phyloP scores from a whole-genome alignment of 2,329 filamentous ascomycete species.

The Leptoxyphium fumago region DNA sequence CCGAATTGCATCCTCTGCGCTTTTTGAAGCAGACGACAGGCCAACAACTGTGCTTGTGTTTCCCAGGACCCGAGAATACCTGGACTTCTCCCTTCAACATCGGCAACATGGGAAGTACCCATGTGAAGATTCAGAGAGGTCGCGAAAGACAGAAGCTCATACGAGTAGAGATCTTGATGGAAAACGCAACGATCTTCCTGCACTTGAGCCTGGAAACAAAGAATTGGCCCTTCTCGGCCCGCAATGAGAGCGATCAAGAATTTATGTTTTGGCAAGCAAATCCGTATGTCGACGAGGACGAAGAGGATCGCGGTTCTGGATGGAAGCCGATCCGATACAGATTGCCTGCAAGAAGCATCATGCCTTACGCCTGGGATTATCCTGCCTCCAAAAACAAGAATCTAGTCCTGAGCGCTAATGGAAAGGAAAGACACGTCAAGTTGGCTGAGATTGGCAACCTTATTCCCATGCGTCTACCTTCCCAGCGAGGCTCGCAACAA shows the following conservation, averaged over 20 bases:
- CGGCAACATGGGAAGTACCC: constrained; percentile 78
- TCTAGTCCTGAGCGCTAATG: constrained; percentile 64
- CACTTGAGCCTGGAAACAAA: constrained; percentile 82
- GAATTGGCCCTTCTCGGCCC: constrained; percentile 97
- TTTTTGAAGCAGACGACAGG: constrained; percentile 71
- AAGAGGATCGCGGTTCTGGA: constrained; percentile 63
- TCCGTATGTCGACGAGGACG: constrained; percentile 84
- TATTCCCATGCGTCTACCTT: constrained; percentile 78
- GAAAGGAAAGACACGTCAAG: constrained; percentile 80
- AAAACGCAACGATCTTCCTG: constrained; percentile 84
- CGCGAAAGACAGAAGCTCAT: constrained; percentile 81
- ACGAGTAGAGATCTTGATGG: constrained; percentile 78
- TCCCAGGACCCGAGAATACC: constrained; percentile 85
- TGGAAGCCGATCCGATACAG: constrained; percentile 91
- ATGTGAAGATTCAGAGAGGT: constrained; percentile 84
- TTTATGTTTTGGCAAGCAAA: constrained; percentile 95
- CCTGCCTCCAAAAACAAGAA: constrained; percentile 95
- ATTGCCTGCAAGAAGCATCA: constrained; percentile 84
- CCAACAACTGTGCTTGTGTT: constrained; percentile 86
- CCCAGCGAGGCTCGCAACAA: constrained; percentile 42
- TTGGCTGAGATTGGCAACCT: constrained; percentile 92
- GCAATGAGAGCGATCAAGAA: constrained; percentile 92
- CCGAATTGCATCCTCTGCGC: constrained; percentile 73
- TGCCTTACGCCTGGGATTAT: constrained; percentile 99
- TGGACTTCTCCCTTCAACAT: constrained; percentile 99